A percentile compares a stretch with the other conserved stretches of the same genome.
phyloP scores from a whole-genome alignment of 2,329 filamentous ascomycete genomes.

The Zasmidium cellare region DNA sequence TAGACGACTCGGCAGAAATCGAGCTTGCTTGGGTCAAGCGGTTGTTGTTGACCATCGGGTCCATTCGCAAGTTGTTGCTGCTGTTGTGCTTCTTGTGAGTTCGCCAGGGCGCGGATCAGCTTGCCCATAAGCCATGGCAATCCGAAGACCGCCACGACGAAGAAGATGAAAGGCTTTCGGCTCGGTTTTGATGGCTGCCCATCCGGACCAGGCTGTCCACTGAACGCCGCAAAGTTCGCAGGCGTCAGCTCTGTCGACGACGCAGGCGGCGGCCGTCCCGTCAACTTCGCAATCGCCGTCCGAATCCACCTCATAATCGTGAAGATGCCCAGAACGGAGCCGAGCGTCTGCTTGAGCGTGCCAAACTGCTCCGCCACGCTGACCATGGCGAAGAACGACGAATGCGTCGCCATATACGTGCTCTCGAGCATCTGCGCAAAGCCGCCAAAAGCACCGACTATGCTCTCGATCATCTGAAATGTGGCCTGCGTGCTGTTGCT shows the following conservation, averaged over 20 bases:
- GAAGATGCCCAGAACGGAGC: conserved; percentile 92
- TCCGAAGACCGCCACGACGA: conserved; percentile 90
- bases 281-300: conserved; percentile 86
- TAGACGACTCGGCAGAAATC: conserved; percentile 95
- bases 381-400: conserved; percentile 98
- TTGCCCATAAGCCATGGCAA: conserved; percentile 97
- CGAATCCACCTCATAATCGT: conserved; percentile 93
- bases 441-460: conserved; percentile 93
- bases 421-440: conserved; percentile 99
- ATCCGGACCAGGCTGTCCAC: conserved; percentile 63
- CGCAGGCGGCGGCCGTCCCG: conserved; percentile 84
- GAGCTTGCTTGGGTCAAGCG: conserved; percentile 83
- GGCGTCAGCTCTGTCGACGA: conserved; percentile 86
- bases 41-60: conserved; percentile 47
- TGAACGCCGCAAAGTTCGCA: conserved; percentile 85
- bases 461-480: conserved; percentile 96
- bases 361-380: conserved; percentile 97
- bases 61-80: conserved; percentile 57
- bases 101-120: conserved; percentile 81
- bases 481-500: conserved; percentile 93
- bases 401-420: conserved; percentile 99
- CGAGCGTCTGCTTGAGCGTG: conserved; percentile 87
- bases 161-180: conserved; percentile 94
- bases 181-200: conserved; percentile 75
- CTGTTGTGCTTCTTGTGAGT: conserved; percentile 82